Evolutionary conservation across 139 green algal species (phyloP), one percentile per base, ranked within the genome.

Genomic region (Chlamydomonas sp.): DNA sequence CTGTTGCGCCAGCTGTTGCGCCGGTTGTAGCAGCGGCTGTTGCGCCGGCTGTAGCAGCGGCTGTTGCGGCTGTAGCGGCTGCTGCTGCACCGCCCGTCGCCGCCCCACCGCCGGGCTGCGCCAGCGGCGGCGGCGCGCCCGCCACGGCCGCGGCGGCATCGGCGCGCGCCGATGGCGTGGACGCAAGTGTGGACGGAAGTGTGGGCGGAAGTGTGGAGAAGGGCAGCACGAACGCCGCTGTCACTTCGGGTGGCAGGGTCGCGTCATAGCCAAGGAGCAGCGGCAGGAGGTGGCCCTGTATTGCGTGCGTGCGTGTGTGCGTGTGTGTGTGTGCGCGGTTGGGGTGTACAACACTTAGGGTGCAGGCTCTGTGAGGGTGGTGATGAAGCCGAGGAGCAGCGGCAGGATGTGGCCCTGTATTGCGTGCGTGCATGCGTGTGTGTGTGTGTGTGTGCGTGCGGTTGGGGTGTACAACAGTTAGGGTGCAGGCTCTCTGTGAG

Each of bases 361-460:
- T n/a, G n/a, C n/a, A n/a, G n/a, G n/a, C n/a, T n/a, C n/a, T 39
- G 72, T 36, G 0, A 85, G 81, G 0, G 90, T 96, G 24, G 76
- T 35, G 43, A 97, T 91, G 71, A 89, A 96, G 0, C 72, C 63
- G n/a, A 96, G 85, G 29, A 95, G 74, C 58, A 96, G 79, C 28
- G 89, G 89, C 50, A 95, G 35, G 59, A 72, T 39, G 47, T 31
- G 28, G 20, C 35, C 29, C 13, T 71, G 58, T 22, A 26, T 58
- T 16, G 29, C 39, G 28, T 61, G 60, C 37, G 24, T 20, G 16
- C 49, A 31, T 65, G 58, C 30, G 5, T 43, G 58, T 26, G 29
- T n/a, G 49, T n/a, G n/a, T n/a, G n/a, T n/a, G n/a, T n/a, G n/a
- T n/a, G n/a, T n/a, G n/a, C n/a, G n/a, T n/a, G n/a, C n/a, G n/a